Evolutionary conservation across 2,329 filamentous ascomycete species (phyloP), one percentile per base, ranked within the genome.

Genomic region (Penicillium brevicompactum): DNA sequence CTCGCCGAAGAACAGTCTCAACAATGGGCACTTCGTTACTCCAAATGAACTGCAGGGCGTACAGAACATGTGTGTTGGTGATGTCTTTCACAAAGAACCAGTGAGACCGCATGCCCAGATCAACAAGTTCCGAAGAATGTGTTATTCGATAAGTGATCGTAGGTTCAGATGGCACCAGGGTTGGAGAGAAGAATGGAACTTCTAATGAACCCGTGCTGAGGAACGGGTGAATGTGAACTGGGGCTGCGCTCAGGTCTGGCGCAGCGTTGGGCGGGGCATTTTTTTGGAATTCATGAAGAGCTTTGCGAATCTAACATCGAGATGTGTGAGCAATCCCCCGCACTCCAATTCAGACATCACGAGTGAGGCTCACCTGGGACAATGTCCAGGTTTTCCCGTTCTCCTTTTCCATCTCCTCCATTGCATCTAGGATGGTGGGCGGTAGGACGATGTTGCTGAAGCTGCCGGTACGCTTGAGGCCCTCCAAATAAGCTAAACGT

Each of bases 51-150:
- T 62, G 59, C 4, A 62, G 49, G 22, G 57, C 59, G 18, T 62
- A 62, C 2, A 60, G 22, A 10, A 58, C 44, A 32, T 60, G 59
- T 13, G 49, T 62, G 22, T 60, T 62, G 22, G 57, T 58, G 4
- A 48, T 2, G n/a, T 62, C 59, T 50, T 60, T 62, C 30, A 62
- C 59, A 14, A 62, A 58, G 41, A 47, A 60, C 59, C 59, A 62
- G 32, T 58, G 43, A 8, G 59, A 60, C 18, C 57, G 59, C 32
- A 45, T 38, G 3, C 59, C 59, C 4, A 60, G 11, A 5, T n/a
- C 43, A 13, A 60, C 49, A 2, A 62, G 55, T 38, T 62, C 57
- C 3, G 59, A 62, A 8, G 55, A 58, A 44, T 58, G 59, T 1
- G 59, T 53, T 8, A 62, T 55, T 2, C 59, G 59, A 22, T 62